phyloP scores from a whole-genome alignment of 352 stramenopile species.

The Nothophytophthora sp. region DNA sequence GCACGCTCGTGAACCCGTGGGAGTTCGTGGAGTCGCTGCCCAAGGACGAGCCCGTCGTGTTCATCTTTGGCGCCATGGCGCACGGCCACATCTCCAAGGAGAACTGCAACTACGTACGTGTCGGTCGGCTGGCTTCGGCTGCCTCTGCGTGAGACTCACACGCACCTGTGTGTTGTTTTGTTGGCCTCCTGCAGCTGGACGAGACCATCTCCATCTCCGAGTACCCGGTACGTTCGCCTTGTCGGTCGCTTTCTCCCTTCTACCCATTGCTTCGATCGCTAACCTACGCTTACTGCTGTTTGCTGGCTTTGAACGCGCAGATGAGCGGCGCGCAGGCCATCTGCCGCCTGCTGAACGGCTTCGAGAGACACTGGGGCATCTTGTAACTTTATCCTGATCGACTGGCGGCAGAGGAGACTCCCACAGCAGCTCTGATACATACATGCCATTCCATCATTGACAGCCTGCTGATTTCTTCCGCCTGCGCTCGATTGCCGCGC shows the following conservation, averaged over 20 bases:
- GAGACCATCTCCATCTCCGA: conserved; percentile 98
- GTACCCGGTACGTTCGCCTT: conserved; percentile 85
- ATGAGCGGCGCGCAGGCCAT: conserved; percentile 97
- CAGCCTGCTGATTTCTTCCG: too few species aligned
- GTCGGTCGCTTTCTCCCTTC: not conserved
- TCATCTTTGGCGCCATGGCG: conserved; percentile 98
- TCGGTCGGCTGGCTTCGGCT: not conserved
- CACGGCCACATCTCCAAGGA: conserved; percentile 96
- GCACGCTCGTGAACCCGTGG: conserved; percentile 94
- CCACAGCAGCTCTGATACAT: not conserved
- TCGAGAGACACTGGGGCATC: conserved; percentile 99
- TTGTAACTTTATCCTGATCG: conserved; percentile 76
- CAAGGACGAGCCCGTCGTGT: conserved; percentile 93
- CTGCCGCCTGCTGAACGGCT: conserved; percentile 95
- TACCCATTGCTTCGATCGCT: not conserved
- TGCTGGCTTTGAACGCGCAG: conserved; percentile 15
- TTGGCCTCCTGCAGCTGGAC: conserved; percentile 77
- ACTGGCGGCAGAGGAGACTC: not conserved
- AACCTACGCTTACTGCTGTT: not conserved
- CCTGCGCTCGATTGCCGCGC: too few species aligned
- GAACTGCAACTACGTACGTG: conserved; percentile 95
- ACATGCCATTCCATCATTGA: conserved; percentile 11
- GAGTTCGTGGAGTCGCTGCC: conserved; percentile 93
- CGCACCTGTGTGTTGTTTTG: not conserved
- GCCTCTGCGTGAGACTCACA: not conserved